These are phyloP conservation scores for Coleophoma eucalyptorum DNA, from an alignment of 2,329 filamentous ascomycete genomes.

Conservation along the genomic window DNA sequence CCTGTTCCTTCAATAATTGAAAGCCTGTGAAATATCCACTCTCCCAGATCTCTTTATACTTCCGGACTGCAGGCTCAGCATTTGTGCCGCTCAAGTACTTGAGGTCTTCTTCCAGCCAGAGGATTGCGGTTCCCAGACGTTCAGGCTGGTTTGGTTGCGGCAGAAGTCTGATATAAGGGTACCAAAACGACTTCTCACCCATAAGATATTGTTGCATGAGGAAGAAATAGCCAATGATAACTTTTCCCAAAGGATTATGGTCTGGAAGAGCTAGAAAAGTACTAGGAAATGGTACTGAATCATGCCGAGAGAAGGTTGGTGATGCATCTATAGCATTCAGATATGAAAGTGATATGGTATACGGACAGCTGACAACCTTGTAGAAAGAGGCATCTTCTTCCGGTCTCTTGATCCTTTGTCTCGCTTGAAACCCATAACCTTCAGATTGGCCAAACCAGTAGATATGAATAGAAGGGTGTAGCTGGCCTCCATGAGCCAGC, in stretches of 20 bases:
- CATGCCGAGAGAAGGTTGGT: constrained; percentile 17
- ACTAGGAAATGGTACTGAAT: constrained; percentile 36
- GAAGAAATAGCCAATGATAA: constrained; percentile 64
- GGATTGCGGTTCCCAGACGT: constrained; percentile 54
- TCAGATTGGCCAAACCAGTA: constrained; percentile 42
- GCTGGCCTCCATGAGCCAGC: constrained; percentile 35
- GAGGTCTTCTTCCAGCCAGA: constrained; percentile 59
- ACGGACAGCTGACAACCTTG: constrained; percentile 46
- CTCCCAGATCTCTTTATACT: constrained; percentile 19
- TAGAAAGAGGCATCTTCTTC: not conserved
- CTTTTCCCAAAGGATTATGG: constrained; percentile 30
- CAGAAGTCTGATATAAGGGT: constrained; percentile 61
- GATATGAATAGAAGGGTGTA: constrained; percentile 50
- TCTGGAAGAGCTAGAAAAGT: constrained; percentile 46
- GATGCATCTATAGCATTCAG: constrained; percentile 45
- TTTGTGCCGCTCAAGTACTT: constrained; percentile 40
- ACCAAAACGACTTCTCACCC: constrained; percentile 59
- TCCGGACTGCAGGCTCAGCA: constrained; percentile 19
- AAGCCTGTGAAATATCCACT: constrained; percentile 19
- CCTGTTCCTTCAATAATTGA: constrained; percentile 8
- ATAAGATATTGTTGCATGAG: constrained; percentile 64
- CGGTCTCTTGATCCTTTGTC: constrained; percentile 9
- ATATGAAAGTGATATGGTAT: constrained; percentile 53
- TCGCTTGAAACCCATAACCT: constrained; percentile 30
- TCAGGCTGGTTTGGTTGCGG: constrained; percentile 53